phyloP scores from a whole-genome alignment of 2,329 filamentous ascomycete species.

The Teratosphaeria epicoccoides region DNA sequence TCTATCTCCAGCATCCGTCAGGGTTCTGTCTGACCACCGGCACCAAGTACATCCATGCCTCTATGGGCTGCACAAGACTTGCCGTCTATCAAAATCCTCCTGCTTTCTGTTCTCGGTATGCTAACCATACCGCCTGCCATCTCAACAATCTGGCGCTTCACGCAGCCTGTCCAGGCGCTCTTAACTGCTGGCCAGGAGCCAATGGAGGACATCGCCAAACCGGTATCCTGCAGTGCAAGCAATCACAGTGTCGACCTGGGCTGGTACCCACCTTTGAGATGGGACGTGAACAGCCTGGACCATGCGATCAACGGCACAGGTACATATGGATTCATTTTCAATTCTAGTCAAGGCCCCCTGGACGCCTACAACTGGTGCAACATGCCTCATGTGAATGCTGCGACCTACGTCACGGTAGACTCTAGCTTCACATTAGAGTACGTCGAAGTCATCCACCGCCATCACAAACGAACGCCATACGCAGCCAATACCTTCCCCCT shows the following conservation, averaged over 20 bases:
- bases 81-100: constrained; percentile 15
- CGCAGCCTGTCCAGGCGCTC: constrained; percentile 11
- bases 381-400: constrained; percentile 68
- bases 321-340: constrained; percentile 64
- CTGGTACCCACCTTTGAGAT: constrained; percentile 50
- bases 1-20: too few species aligned
- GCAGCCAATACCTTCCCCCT: constrained; percentile 64
- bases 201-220: not conserved
- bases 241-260: constrained; percentile 29
- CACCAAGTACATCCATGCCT: not conserved
- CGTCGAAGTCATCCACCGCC: constrained; percentile 72
- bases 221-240: constrained; percentile 1
- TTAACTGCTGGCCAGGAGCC: constrained; percentile 6
- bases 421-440: constrained; percentile 57
- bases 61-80: constrained; percentile 1
- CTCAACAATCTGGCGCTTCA: constrained; percentile 22
- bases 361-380: constrained; percentile 71
- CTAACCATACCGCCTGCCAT: constrained; percentile 17
- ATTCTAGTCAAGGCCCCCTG: constrained; percentile 48
- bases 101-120: constrained; percentile 16
- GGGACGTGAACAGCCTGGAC: constrained; percentile 51
- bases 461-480: constrained; percentile 78
- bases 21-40: too few species aligned
- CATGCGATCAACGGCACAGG: constrained; percentile 49
- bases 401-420: constrained; percentile 48